Conservation (phyloP, 352 stramenopile species). For the Globisporangium heterothallicum region DNA sequence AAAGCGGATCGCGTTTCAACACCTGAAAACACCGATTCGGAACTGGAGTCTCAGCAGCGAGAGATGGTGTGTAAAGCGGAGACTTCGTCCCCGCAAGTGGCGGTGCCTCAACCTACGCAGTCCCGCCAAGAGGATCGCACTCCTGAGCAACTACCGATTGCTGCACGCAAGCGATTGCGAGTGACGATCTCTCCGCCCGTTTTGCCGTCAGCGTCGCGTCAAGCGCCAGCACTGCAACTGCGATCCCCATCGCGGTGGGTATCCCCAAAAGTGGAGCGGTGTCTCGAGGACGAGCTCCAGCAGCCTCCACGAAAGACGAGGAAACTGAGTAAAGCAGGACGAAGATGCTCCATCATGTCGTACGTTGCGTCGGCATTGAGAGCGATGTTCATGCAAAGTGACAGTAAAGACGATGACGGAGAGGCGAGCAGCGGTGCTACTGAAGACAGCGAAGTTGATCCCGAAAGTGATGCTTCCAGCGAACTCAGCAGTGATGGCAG, state of each 20-base stretch:
- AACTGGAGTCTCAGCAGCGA: neutral
- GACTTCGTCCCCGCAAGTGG: neutral
- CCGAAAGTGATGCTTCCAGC: neutral
- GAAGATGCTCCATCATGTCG: neutral
- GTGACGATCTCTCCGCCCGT: constrained; percentile 13
- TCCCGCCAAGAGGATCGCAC: constrained; percentile 1
- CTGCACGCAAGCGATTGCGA: constrained; percentile 9
- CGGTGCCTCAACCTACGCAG: neutral
- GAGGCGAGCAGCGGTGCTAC: no score
- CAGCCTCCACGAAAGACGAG: constrained; percentile 12
- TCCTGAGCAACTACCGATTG: neutral
- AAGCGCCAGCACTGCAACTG: neutral
- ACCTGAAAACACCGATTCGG: neutral
- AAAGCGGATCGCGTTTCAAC: neutral
- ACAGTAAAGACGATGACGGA: neutral
- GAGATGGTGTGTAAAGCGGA: constrained; percentile 7
- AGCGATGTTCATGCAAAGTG: constrained; percentile 4
- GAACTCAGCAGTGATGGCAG: neutral
- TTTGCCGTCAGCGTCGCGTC: neutral
- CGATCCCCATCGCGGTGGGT: constrained; percentile 8
- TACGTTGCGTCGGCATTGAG: neutral
- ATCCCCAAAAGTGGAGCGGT: constrained; percentile 8
- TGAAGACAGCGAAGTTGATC: neutral
- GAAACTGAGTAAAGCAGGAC: constrained; percentile 4
- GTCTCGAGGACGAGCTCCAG: neutral